Base-by-base conservation (phyloP, 805 yeast species). In the Hanseniaspora clermontiae region DNA sequence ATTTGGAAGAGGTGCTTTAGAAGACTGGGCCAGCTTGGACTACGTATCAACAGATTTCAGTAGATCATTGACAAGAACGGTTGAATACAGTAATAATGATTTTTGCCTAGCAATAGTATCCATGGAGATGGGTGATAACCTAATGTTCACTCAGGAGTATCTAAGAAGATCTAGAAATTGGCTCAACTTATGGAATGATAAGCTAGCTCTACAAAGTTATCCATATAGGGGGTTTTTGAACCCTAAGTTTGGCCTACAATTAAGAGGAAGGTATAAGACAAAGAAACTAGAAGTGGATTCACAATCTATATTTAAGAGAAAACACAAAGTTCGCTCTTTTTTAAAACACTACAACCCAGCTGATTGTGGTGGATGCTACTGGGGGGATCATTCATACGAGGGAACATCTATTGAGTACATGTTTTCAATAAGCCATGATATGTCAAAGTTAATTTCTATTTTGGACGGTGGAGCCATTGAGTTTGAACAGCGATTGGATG, bases 41-140 rank as follows among this genome's bases (percentile, higher is more conserved):
- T 70, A 64, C 49, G 59, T 71, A 17, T 66, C 73, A 0, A 59
- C 70, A 36, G 63, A 65, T 50, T 66, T 62, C 42, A 66, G 71
- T 2, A 60, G 74, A 36, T 64, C 68, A 9, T 66, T 69, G 8
- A 65, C 71, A 3, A 64, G 73, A 60, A 70, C 73, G 0, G 64
- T 71, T 62, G 74, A 71, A 52, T 71, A 69, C 59, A 60, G 72
- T 4, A 69, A 69, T 58, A 67, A 71, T 57, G 74, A 70, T 60
- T 71, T 62, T 59, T 70, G 69, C 1, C 52, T 71, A 14, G 61
- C 67, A 9, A 68, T 66, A 24, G 71, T 69, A 17, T 72, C 74
- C 2, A 43, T 62, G 27, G 72, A 71, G 1, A 60, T 70, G 37
- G 66, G 66, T 5, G 59, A 61, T 29, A 42, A 55, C 5, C 55